These are phyloP conservation scores for Ceratocystis diversiconidia DNA, from an alignment of 2,329 filamentous ascomycete genomes.

Conservation along the genomic window DNA sequence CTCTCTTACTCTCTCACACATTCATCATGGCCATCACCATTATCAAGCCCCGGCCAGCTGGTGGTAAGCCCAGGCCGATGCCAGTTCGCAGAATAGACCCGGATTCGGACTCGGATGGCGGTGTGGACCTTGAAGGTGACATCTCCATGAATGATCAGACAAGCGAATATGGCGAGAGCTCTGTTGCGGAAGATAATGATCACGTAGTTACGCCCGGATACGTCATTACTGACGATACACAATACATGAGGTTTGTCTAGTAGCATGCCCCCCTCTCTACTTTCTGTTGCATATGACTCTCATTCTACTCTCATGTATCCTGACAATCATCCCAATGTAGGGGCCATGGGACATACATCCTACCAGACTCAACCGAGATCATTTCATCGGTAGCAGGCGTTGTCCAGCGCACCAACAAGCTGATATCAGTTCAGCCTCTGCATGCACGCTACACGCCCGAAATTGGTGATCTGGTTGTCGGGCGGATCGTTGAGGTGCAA, in stretches of 20 bases:
- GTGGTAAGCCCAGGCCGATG: conserved; percentile 5
- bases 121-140: conserved; percentile 33
- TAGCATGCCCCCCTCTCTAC: background rate
- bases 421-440: conserved; percentile 79
- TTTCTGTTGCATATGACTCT: too few species aligned
- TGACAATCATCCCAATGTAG: conserved; percentile 31
- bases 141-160: conserved; percentile 29
- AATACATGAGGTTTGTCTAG: conserved; percentile 69
- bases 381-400: conserved; percentile 82
- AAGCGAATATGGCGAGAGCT: conserved; percentile 21
- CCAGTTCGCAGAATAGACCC: conserved; percentile 20
- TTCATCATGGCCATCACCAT: conserved; percentile 35
- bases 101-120: conserved; percentile 31
- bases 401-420: conserved; percentile 87
- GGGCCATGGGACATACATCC: conserved; percentile 83
- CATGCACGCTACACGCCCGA: conserved; percentile 89
- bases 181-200: conserved; percentile 19
- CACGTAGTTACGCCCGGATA: conserved; percentile 79
- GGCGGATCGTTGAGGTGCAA: conserved; percentile 89
- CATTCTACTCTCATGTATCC: background rate
- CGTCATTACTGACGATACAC: conserved; percentile 74
- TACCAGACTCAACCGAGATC: conserved; percentile 50
- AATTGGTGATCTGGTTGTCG: conserved; percentile 90
- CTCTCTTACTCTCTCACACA: background rate
- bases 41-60: conserved; percentile 29